A percentile compares a stretch with the other conserved stretches of the same genome.
Evolutionary conservation across 2,329 filamentous ascomycete genomes (phyloP).

Genomic region (Botryotinia globosa): DNA sequence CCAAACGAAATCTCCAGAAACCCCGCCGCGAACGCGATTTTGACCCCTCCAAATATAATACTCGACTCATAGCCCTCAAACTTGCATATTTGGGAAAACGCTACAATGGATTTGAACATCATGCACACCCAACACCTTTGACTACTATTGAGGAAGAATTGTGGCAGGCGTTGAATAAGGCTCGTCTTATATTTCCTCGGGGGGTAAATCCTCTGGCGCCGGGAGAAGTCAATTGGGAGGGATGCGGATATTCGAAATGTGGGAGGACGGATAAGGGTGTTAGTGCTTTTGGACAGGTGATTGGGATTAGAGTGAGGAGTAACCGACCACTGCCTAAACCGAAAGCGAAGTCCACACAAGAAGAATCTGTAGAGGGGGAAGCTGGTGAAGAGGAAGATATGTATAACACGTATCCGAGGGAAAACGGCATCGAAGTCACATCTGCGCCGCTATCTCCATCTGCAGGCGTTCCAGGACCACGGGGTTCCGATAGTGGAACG

Average conservation of each 20-base stretch:
- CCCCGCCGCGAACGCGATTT: conserved; percentile 42
- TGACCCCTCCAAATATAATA: conserved; percentile 77
- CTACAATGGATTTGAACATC: conserved; percentile 93
- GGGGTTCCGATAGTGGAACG: not conserved
- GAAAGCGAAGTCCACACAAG: conserved; percentile 22
- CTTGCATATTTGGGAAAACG: conserved; percentile 87
- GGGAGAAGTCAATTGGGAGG: conserved; percentile 71
- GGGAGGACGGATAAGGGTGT: conserved; percentile 91
- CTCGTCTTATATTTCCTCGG: conserved; percentile 73
- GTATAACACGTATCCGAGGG: conserved; percentile 31
- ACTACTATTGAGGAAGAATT: conserved; percentile 90
- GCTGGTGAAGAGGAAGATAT: conserved; percentile 16
- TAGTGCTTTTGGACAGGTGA: conserved; percentile 94
- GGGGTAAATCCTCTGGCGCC: conserved; percentile 43
- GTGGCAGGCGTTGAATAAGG: conserved; percentile 84
- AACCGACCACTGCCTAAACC: conserved; percentile 57
- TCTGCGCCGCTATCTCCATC: conserved; percentile 33
- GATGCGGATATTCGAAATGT: conserved; percentile 91
- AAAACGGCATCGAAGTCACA: conserved; percentile 31
- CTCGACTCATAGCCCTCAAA: conserved; percentile 84
- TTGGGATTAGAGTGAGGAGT: conserved; percentile 79
- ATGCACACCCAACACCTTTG: conserved; percentile 63
- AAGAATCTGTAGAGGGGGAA: conserved; percentile 23
- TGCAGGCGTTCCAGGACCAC: not conserved
- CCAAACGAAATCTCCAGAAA: conserved; percentile 43